These are phyloP conservation scores for Torrubiella hemipterigena DNA, from an alignment of 2,329 filamentous ascomycete genomes.

Conservation along the genomic window DNA sequence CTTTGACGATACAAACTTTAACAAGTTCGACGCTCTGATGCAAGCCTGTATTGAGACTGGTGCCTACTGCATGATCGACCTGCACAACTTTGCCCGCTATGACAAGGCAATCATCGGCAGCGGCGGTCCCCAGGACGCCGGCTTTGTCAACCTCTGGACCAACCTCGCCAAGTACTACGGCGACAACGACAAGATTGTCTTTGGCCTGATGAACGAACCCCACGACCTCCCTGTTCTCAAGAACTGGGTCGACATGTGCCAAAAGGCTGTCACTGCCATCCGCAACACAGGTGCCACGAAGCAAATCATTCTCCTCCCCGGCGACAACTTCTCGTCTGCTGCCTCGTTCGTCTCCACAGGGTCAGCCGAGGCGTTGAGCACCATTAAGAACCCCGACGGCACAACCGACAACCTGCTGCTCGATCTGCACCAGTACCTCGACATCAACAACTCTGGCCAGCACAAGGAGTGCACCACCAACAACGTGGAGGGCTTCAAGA, in stretches of 20 bases:
- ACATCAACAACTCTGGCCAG: conserved; percentile 43
- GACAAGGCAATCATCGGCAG: conserved; percentile 53
- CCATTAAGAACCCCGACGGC: conserved; percentile 47
- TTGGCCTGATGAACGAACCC: conserved; percentile 61
- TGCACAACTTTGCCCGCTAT: conserved; percentile 49
- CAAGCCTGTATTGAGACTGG: conserved; percentile 44
- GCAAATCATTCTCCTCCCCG: conserved; percentile 54
- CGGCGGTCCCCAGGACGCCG: conserved; percentile 46
- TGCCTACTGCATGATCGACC: conserved; percentile 46
- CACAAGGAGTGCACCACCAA: conserved; percentile 39
- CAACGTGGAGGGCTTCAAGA: conserved; percentile 35
- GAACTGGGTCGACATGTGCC: conserved; percentile 47
- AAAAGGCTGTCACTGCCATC: conserved; percentile 53
- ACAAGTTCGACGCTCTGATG: conserved; percentile 41
- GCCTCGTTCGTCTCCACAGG: conserved; percentile 34
- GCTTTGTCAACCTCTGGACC: conserved; percentile 47
- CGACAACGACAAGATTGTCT: conserved; percentile 38
- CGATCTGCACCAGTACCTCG: conserved; percentile 50
- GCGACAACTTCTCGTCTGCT: conserved; percentile 45
- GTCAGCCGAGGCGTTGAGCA: conserved; percentile 36
- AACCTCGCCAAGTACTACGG: conserved; percentile 47
- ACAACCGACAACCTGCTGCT: conserved; percentile 42
- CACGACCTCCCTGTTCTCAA: conserved; percentile 46
- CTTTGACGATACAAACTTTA: conserved; percentile 35
- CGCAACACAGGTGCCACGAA: conserved; percentile 48